Conservation (phyloP, 2,329 filamentous ascomycete genomes). For the Xylariomycetidae sp. region DNA sequence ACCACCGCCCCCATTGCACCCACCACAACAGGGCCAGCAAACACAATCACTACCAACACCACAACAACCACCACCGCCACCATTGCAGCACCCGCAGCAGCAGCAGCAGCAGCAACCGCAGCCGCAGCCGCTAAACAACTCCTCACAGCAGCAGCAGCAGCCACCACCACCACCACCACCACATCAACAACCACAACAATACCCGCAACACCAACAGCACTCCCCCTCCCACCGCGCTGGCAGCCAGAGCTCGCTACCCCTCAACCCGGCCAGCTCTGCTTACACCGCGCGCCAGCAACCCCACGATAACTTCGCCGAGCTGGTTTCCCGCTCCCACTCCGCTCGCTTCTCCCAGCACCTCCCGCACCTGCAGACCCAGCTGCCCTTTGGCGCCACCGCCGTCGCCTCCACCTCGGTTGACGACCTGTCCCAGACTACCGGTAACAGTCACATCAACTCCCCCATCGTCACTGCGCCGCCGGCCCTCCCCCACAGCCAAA, state of each 20-base stretch:
- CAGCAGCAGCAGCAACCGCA: constrained; percentile 20
- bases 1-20: constrained; percentile 13
- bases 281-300: constrained; percentile 25
- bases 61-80: constrained; percentile 11
- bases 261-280: constrained; percentile 31
- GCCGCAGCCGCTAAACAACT: constrained; percentile 14
- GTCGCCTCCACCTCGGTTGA: constrained; percentile 35
- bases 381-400: constrained; percentile 24
- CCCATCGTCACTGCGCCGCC: constrained; percentile 17
- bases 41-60: constrained; percentile 19
- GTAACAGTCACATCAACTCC: constrained; percentile 20
- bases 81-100: constrained; percentile 1
- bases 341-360: constrained; percentile 38
- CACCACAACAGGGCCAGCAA: constrained; percentile 11
- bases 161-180: constrained; percentile 17
- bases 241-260: constrained; percentile 26
- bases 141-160: constrained; percentile 17
- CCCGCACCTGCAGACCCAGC: constrained; percentile 27
- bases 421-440: constrained; percentile 31
- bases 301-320: constrained; percentile 40
- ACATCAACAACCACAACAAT: constrained; percentile 21
- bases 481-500: constrained; percentile 17
- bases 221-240: constrained; percentile 23
- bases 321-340: constrained; percentile 46
- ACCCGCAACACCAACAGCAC: constrained; percentile 22